These are phyloP conservation scores for Gracilariopsis chorda DNA, from an alignment of 23 red algal genomes.

Conservation along the genomic window DNA sequence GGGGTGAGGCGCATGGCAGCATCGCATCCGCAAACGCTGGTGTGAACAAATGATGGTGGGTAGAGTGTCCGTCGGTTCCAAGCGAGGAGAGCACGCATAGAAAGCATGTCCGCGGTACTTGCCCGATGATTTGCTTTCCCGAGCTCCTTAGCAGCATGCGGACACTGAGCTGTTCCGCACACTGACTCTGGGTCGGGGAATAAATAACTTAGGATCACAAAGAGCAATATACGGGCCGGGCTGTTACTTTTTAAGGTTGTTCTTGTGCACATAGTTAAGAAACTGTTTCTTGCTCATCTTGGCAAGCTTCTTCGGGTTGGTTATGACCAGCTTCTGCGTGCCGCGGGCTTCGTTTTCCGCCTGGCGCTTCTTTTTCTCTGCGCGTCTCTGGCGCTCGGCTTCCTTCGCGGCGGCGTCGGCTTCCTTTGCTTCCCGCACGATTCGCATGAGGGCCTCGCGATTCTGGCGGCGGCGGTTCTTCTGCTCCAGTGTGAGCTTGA, in stretches of 20 bases:
- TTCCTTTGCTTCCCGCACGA: conserved; percentile 57
- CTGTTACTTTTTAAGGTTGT: conserved; percentile 28
- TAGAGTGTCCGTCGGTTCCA: conserved; percentile 22
- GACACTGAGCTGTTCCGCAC: conserved; percentile 31
- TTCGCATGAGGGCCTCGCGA: conserved; percentile 8
- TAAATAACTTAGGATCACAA: not conserved
- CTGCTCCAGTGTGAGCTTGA: conserved; percentile 43
- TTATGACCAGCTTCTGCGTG: conserved; percentile 45
- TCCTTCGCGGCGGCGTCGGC: conserved; percentile 51
- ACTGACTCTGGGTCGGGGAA: conserved; percentile 64
- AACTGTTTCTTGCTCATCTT: conserved; percentile 71
- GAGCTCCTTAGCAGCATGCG: conserved; percentile 66
- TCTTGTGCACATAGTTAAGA: conserved; percentile 55
- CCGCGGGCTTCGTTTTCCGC: conserved; percentile 52
- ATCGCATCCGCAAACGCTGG: conserved; percentile 9
- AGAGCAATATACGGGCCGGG: not conserved
- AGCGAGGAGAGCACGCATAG: conserved; percentile 14
- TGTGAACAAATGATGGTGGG: not conserved
- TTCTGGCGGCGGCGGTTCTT: conserved; percentile 29
- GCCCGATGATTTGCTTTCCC: conserved; percentile 51
- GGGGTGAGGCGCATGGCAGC: conserved; percentile 20
- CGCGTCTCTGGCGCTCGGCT: conserved; percentile 28
- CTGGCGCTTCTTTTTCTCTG: conserved; percentile 31
- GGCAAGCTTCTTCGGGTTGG: conserved; percentile 57
- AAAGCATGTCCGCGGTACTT: conserved; percentile 12